These are phyloP conservation scores for Colletotrichum sidae DNA, from an alignment of 2,329 filamentous ascomycete species.

Conservation along the genomic window DNA sequence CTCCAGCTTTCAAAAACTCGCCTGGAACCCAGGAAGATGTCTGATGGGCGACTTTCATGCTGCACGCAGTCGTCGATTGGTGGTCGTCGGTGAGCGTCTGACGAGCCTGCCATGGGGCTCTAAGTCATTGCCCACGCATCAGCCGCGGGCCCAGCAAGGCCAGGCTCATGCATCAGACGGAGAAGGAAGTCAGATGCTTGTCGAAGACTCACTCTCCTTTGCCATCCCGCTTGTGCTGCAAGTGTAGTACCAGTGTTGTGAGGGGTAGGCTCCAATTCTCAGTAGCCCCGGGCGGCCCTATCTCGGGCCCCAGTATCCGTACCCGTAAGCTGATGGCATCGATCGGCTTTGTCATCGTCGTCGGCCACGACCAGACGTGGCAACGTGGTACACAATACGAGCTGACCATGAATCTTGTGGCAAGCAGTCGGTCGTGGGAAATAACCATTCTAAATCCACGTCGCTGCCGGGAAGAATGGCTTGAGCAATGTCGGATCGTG, in stretches of 20 bases:
- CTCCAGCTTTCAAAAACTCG: too few species aligned
- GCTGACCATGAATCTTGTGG: neutral
- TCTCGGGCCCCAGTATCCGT: constrained; percentile 1
- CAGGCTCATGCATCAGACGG: neutral
- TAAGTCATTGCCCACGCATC: neutral
- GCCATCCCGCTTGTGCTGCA: neutral
- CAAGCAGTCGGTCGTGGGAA: neutral
- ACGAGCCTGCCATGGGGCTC: neutral
- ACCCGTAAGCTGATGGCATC: constrained; percentile 19
- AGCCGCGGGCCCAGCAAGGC: neutral
- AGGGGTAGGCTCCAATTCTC: too few species aligned
- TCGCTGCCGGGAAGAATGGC: constrained; percentile 4
- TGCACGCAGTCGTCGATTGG: neutral
- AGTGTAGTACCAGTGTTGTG: neutral
- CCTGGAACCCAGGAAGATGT: too few species aligned
- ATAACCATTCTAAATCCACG: neutral
- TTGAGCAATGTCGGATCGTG: constrained; percentile 7
- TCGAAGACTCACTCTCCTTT: constrained; percentile 1
- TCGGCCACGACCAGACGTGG: neutral
- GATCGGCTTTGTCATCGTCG: neutral
- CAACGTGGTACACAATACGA: neutral
- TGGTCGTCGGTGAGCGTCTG: neutral
- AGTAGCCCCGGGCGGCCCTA: neutral
- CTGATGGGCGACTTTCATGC: too few species aligned
- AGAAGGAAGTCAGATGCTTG: constrained; percentile 6